Conservation (phyloP, 371 early-diverging fungal species). For the Nematocida sp. region DNA sequence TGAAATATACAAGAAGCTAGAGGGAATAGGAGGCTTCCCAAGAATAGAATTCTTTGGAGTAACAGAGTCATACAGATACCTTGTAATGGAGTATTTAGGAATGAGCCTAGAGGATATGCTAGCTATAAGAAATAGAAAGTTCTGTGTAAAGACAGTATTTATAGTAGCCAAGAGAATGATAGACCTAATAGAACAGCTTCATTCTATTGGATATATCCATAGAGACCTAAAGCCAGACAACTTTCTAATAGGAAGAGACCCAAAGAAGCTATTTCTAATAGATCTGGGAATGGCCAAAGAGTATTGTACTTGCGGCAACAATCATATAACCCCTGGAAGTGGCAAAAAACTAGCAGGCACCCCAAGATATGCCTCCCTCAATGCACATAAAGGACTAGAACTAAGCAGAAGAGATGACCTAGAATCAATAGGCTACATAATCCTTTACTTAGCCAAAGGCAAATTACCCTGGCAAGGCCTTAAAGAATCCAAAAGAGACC, state of each 20-base stretch:
- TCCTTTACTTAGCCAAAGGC: constrained; percentile 96
- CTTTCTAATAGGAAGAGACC: constrained; percentile 69
- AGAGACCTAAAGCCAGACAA: constrained; percentile 75
- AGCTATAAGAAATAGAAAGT: constrained; percentile 38
- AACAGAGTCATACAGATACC: constrained; percentile 28
- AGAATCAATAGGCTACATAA: constrained; percentile 91
- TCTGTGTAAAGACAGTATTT: constrained; percentile 50
- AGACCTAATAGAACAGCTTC: constrained; percentile 67
- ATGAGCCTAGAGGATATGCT: constrained; percentile 52
- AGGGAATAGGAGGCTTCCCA: constrained; percentile 50
- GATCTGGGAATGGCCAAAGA: constrained; percentile 98
- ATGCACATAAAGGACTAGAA: constrained; percentile 92
- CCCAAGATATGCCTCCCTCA: constrained; percentile 93
- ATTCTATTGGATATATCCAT: constrained; percentile 70
- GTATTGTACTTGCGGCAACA: constrained; percentile 83
- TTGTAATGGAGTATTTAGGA: constrained; percentile 57
- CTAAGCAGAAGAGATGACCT: constrained; percentile 98
- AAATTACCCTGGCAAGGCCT: constrained; percentile 98
- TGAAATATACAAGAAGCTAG: constrained; percentile 41
- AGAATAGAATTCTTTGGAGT: constrained; percentile 48
- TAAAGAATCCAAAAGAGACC: constrained; percentile 90
- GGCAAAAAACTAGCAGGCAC: constrained; percentile 97
- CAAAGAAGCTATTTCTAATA: constrained; percentile 82
- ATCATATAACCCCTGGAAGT: constrained; percentile 92
- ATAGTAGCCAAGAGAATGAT: constrained; percentile 65